These are phyloP conservation scores for Melocanna baccifera DNA, from an alignment of 176 grass and related monocot species.

Conservation along the genomic window DNA sequence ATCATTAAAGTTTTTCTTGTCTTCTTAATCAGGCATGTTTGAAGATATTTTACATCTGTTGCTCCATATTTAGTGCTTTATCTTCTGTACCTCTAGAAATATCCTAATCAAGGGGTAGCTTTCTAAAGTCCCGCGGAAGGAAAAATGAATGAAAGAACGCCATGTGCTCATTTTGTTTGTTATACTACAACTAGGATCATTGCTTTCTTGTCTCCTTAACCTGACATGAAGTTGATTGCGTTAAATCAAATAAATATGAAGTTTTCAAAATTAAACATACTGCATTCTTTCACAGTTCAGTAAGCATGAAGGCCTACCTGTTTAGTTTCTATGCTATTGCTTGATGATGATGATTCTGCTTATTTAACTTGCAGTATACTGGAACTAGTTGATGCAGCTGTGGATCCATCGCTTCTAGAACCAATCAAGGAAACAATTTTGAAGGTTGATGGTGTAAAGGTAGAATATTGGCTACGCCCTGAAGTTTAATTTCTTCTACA, in stretches of 20 bases:
- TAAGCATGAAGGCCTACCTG: not conserved
- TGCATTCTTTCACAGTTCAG: not conserved
- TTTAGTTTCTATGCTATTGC: conserved; percentile 15
- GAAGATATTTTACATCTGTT: not conserved
- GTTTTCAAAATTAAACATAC: not conserved
- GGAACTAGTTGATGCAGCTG: conserved; percentile 90
- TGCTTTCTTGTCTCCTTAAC: not conserved
- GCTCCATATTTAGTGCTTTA: not conserved
- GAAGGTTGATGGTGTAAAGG: conserved; percentile 93
- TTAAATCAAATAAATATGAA: not conserved
- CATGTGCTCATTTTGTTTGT: not conserved
- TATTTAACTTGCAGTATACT: conserved; percentile 52
- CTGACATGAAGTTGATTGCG: not conserved
- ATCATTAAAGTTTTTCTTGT: not conserved
- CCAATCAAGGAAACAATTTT: conserved; percentile 87
- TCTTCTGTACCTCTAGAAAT: not conserved
- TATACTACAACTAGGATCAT: not conserved
- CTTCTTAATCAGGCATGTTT: not conserved
- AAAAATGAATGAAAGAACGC: not conserved
- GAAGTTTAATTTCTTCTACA: not conserved
- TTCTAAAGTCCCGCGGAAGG: conserved; percentile 5
- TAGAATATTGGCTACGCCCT: conserved; percentile 34
- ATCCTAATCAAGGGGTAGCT: not conserved
- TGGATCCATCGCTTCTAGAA: conserved; percentile 60
- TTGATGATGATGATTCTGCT: not conserved